Base-by-base conservation (phyloP, 2,329 filamentous ascomycete genomes). In the Calonectria hongkongensis region DNA sequence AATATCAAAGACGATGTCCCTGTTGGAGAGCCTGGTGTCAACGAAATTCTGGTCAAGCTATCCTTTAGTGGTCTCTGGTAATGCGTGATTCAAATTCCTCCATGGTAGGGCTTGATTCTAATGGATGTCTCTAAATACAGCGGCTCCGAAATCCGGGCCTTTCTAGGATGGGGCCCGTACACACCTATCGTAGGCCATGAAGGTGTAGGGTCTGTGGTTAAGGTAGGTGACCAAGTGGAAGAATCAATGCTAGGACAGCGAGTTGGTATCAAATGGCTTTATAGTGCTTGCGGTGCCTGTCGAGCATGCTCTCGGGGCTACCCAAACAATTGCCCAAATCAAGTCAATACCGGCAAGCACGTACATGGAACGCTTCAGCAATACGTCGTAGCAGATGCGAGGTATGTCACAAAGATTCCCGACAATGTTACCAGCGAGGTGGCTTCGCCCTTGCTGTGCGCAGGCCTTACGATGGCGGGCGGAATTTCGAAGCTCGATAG, bases 211-310 rank as follows among this genome's bases (percentile, higher is more conserved):
- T 75, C 27, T 0, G 78, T 83, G 1, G 79, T 82, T 2, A 78
- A 78, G 21, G 12, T 83, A 0, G 86, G 86, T 0, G 39, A 79
- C 0, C 68, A 70, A 0, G 85, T 82, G 0, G 69, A 80, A 0
- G 8, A 73, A 0, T 73, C 70, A 0, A 27, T 87, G 3, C 36
- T 86, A 5, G 79, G 78, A 1, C 82, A 82, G 25, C 72, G 83
- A 2, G 86, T 87, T 0, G 86, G 86, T 0, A 81, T 87, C 0
- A 87, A 87, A 71, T 87, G 86, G 86, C 79, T 87, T 0, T 86
- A 83, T 73, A 85, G 82, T 5, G 84, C 85, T 1, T 87, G 86
- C 27, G 81, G 81, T 0, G 28, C 74, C 4, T 87, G 86, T 33
- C 78, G 78, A 1, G 79, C 77, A 6, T 88, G 86, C 66, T 74